Evolutionary conservation across 2,329 filamentous ascomycete genomes (phyloP), one percentile per base, ranked within the genome.

Genomic region (Proliferodiscus dingleyae): DNA sequence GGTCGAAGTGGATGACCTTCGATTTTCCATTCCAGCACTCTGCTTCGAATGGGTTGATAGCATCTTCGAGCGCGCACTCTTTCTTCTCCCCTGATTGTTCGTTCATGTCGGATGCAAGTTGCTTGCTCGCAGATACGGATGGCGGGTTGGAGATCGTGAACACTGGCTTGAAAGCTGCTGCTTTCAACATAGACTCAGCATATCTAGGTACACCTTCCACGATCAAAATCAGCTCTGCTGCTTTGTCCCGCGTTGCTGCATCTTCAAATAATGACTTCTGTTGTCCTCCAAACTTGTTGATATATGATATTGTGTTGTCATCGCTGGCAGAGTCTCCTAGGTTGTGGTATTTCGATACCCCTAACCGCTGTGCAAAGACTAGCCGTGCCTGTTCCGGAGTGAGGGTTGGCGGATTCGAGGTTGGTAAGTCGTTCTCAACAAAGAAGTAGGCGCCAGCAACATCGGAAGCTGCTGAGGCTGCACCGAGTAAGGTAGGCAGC

Each of bases 281-380:
- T 23, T 67, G 60, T 51, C 74, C 78, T 51, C 80, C 82, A 62
- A 80, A 85, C 40, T 68, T 67, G 58, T 80, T 78, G 58, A 89
- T 68, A 54, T 78, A 67, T 39, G 70, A 67, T 30, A 87, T 64
- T 7, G 76, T 73, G 11, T 32, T 43, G 19, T 59, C 55, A 30
- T 46, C 53, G 15, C 46, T 51, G 6, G 24, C 24, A 26, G 24
- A 26, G 39, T 64, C 60, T 54, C 68, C 70, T 53, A 72, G 71
- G 51, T 70, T 74, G 58, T 70, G 71, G 57, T 70, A 55, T 51
- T 56, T 67, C 26, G 68, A 63, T 45, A 68, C 66, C 15, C 70
- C 70, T 47, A 80, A 64, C 41, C 80, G 74, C 61, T 80, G 78
- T 10, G 80, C 71, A 38, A 83, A 63, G 57, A 84, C 71, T 49